These are phyloP conservation scores for Sporothrix phasma DNA, from an alignment of 2,329 filamentous ascomycete genomes.

Conservation along the genomic window DNA sequence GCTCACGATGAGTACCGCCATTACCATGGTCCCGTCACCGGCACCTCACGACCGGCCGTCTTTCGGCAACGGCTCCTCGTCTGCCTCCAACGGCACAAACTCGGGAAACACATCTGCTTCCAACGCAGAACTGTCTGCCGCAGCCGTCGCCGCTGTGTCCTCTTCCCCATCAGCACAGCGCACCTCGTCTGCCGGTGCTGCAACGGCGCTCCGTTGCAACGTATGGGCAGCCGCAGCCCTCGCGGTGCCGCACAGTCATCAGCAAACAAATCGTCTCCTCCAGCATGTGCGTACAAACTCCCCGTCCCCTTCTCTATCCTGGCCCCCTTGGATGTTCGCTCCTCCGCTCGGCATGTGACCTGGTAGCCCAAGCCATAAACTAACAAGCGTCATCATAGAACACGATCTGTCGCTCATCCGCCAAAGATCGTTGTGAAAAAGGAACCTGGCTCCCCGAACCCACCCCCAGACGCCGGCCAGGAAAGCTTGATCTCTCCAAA, in stretches of 20 bases:
- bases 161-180: constrained; percentile 36
- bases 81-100: background rate
- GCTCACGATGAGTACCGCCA: constrained; percentile 54
- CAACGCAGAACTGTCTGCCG: constrained; percentile 34
- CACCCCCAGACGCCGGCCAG: constrained; percentile 62
- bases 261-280: constrained; percentile 44
- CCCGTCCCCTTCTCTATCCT: constrained; percentile 9
- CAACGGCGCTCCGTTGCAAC: constrained; percentile 35
- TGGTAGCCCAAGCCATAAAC: background rate
- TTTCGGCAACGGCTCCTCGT: constrained; percentile 29
- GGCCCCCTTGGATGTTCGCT: background rate
- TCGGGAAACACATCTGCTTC: constrained; percentile 18
- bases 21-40: constrained; percentile 59
- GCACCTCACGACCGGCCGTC: constrained; percentile 54
- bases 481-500: constrained; percentile 68
- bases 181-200: constrained; percentile 29
- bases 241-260: constrained; percentile 30
- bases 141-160: constrained; percentile 26
- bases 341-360: background rate
- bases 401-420: constrained; percentile 43
- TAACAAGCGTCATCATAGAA: constrained; percentile 24
- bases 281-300: constrained; percentile 52
- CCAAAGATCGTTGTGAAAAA: constrained; percentile 94
- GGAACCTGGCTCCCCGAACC: constrained; percentile 79
- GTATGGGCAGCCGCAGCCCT: constrained; percentile 46